These are phyloP conservation scores for Candida sp. DNA, from an alignment of 1,139 yeast genomes.

Conservation along the genomic window DNA sequence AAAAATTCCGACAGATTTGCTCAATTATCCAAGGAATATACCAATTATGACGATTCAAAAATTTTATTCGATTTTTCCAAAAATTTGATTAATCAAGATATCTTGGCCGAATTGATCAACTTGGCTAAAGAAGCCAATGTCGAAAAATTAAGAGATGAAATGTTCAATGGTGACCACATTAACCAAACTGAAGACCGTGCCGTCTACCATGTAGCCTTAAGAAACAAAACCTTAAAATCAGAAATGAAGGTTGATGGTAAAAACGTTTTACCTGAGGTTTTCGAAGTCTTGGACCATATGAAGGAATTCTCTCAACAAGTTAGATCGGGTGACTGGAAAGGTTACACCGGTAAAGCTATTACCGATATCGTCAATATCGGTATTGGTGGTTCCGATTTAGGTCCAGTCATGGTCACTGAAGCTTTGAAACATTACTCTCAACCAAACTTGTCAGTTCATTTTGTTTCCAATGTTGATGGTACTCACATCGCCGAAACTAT, in stretches of 20 bases:
- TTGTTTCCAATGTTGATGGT: slow-evolving; percentile 98
- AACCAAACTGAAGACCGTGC: slow-evolving; percentile 97
- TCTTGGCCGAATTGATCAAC: slow-evolving; percentile 60
- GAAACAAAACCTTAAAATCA: slow-evolving; percentile 77
- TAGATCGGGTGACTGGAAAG: slow-evolving; percentile 94
- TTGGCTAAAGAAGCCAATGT: slow-evolving; percentile 91
- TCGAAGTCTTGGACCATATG: slow-evolving; percentile 89
- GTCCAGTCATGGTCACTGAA: slow-evolving; percentile 99
- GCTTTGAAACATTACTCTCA: slow-evolving; percentile 89
- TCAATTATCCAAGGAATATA: slow-evolving; percentile 73
- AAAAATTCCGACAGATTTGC: slow-evolving; percentile 71
- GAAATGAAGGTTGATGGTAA: slow-evolving; percentile 86
- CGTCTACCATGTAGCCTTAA: slow-evolving; percentile 92
- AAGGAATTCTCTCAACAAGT: slow-evolving; percentile 88
- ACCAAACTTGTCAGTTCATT: slow-evolving; percentile 76
- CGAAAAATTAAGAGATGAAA: slow-evolving; percentile 80
- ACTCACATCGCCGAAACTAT: slow-evolving; percentile 93
- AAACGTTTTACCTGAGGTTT: slow-evolving; percentile 88
- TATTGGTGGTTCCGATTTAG: slow-evolving; percentile 98
- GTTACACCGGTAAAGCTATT: slow-evolving; percentile 92
- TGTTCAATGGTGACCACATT: slow-evolving; percentile 92
- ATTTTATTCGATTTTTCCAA: slow-evolving; percentile 93
- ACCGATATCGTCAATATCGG: slow-evolving; percentile 96
- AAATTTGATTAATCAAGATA: slow-evolving; percentile 86
- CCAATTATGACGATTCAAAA: slow-evolving; percentile 81